These are phyloP conservation scores for Rubia peregrina DNA, from an alignment of 305 asterid genomes.

Conservation along the genomic window DNA sequence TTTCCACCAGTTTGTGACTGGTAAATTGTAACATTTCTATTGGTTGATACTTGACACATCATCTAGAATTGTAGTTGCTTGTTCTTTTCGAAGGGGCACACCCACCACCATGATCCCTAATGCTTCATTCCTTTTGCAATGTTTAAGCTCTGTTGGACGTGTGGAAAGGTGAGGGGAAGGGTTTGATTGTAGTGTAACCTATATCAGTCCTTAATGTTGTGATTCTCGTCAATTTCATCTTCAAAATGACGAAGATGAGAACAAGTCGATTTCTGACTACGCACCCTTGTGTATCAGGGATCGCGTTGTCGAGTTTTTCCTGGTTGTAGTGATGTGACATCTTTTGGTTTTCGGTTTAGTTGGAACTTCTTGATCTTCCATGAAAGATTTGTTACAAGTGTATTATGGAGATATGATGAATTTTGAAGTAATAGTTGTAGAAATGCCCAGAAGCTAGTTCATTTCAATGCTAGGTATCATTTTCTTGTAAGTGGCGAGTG, in stretches of 20 bases:
- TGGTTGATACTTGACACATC: not conserved
- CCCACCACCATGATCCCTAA: constrained; percentile 12
- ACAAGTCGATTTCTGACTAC: too few relatives aligned
- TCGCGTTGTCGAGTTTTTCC: too few relatives aligned
- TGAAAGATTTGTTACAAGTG: constrained; percentile 9
- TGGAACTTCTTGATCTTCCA: not conserved
- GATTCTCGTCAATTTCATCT: not conserved
- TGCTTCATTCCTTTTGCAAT: constrained; percentile 12
- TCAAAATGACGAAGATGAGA: not conserved
- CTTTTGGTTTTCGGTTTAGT: constrained; percentile 8
- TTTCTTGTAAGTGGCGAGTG: constrained; percentile 4
- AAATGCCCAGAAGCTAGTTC: not conserved
- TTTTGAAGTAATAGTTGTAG: not conserved
- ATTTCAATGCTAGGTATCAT: not conserved
- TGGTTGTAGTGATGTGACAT: not conserved
- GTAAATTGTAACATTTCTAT: not conserved
- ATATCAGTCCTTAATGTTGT: not conserved
- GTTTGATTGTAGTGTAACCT: constrained; percentile 4
- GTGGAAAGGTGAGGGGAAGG: constrained; percentile 16
- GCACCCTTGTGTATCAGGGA: not conserved
- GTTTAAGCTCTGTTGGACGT: constrained; percentile 12
- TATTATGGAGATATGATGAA: not conserved
- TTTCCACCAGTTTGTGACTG: not conserved
- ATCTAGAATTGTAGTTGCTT: constrained; percentile 15
- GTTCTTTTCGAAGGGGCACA: constrained; percentile 14